Evolutionary conservation across 108 stramenopile genomes (phyloP).

Genomic region (Aurantiochytrium sp.): DNA sequence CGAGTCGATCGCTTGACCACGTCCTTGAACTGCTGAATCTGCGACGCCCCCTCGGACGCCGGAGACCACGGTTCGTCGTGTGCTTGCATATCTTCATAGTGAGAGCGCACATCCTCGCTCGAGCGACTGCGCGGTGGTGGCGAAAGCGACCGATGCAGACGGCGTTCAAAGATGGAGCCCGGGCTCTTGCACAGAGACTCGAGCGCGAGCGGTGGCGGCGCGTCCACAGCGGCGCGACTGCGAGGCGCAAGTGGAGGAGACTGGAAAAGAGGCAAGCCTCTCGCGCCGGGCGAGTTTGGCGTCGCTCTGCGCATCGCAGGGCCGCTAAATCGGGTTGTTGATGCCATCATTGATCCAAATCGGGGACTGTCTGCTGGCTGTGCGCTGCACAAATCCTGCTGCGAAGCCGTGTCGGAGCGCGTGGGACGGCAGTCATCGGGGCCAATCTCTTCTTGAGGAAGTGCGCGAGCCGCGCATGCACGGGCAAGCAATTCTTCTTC

Average conservation of each 20-base stretch:
- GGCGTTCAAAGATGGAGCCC: background rate
- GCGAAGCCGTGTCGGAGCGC: no score
- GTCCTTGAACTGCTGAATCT: background rate
- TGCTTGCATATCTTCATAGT: background rate
- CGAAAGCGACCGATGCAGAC: background rate
- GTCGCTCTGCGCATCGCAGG: no score
- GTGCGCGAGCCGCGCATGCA: no score
- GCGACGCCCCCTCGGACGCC: background rate
- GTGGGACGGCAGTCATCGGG: no score
- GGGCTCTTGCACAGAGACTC: slow-evolving; percentile 3
- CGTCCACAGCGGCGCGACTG: background rate
- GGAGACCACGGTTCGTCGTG: background rate
- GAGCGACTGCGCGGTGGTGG: background rate
- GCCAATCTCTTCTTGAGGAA: no score
- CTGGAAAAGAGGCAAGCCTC: background rate
- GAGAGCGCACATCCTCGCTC: no score
- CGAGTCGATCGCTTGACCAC: background rate
- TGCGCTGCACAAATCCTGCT: no score
- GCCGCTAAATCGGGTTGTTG: no score
- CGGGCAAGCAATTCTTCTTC: background rate
- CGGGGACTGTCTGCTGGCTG: no score
- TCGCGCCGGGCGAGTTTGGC: background rate
- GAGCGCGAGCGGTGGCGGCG: background rate
- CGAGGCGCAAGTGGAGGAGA: background rate
- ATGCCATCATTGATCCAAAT: no score